Evolutionary conservation across 345 rosid species (phyloP).

Genomic region (Noccaea caerulescens): DNA sequence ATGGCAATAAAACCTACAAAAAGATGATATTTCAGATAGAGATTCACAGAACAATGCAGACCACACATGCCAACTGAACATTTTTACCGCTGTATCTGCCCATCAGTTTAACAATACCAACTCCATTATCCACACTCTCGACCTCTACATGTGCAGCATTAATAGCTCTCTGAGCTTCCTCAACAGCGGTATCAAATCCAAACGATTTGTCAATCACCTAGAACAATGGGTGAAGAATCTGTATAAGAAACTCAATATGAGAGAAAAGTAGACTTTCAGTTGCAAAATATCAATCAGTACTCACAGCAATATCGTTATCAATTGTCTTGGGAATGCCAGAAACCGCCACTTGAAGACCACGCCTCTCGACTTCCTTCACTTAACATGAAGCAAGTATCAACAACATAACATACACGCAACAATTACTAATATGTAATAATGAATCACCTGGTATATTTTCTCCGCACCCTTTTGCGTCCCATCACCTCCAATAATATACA

Average conservation of each 20-base stretch:
- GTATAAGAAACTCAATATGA: conserved; percentile 23
- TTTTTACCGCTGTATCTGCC: conserved; percentile 95
- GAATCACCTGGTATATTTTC: conserved; percentile 70
- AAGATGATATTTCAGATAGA: background rate
- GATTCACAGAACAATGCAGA: background rate
- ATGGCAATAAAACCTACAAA: conserved; percentile 88
- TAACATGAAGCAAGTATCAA: conserved; percentile 33
- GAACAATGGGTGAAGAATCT: conserved; percentile 20
- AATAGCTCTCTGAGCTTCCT: conserved; percentile 97
- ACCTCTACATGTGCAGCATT: conserved; percentile 97
- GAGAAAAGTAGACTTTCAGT: background rate
- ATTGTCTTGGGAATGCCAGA: conserved; percentile 93
- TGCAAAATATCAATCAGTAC: conserved; percentile 40
- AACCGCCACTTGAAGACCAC: conserved; percentile 84
- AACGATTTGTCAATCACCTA: conserved; percentile 96
- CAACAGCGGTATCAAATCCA: conserved; percentile 98
- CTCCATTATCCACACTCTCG: conserved; percentile 96
- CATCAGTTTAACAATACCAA: conserved; percentile 94
- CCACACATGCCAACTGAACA: conserved; percentile 23
- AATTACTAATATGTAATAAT: conserved; percentile 8
- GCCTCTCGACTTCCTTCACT: conserved; percentile 83
- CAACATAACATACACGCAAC: conserved; percentile 15
- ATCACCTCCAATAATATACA: conserved; percentile 94
- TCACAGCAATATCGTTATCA: conserved; percentile 89
- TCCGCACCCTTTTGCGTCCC: conserved; percentile 93